Percentiles rank a stretch among this genome's conserved stretches.
Conservation (phyloP, 1,139 yeast genomes). For the Yamadazyma siamensis region DNA sequence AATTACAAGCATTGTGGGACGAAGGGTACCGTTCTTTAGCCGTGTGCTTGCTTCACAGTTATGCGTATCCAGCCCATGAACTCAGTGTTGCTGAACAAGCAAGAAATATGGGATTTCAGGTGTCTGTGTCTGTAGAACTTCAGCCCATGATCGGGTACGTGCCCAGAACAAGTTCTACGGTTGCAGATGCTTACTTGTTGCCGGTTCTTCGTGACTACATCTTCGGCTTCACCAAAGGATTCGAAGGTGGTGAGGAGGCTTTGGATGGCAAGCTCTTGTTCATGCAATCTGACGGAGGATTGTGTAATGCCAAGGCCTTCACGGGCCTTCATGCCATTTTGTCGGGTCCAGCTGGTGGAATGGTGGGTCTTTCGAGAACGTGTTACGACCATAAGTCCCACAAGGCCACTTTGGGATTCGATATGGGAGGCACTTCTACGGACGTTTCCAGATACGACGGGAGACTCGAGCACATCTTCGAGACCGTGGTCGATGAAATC, state of each 20-base stretch:
- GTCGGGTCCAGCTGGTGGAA: slow-evolving; percentile 52
- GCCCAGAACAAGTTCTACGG: slow-evolving; percentile 41
- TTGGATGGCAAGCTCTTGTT: slow-evolving; percentile 42
- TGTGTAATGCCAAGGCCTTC: slow-evolving; percentile 47
- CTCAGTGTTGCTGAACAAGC: slow-evolving; percentile 33
- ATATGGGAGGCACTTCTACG: slow-evolving; percentile 48
- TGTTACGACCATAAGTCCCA: slow-evolving; percentile 31
- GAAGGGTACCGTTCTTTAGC: slow-evolving; percentile 35
- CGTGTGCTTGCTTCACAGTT: slow-evolving; percentile 38
- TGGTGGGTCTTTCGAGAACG: slow-evolving; percentile 46
- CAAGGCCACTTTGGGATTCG: slow-evolving; percentile 44
- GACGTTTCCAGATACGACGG: slow-evolving; percentile 44
- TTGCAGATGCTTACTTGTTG: slow-evolving; percentile 44
- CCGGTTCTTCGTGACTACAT: slow-evolving; percentile 35
- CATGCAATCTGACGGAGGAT: slow-evolving; percentile 50
- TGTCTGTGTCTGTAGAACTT: slow-evolving; percentile 38
- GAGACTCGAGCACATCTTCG: slow-evolving; percentile 38
- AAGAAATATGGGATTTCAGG: slow-evolving; percentile 32
- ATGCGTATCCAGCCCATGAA: slow-evolving; percentile 41
- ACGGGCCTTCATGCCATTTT: slow-evolving; percentile 46
- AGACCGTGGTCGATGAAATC: slow-evolving; percentile 43
- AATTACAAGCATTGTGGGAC: slow-evolving; percentile 23
- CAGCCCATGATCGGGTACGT: slow-evolving; percentile 48
- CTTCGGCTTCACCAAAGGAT: slow-evolving; percentile 37
- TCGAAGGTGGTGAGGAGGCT: slow-evolving; percentile 42